phyloP scores from a whole-genome alignment of 148 eudicot species.

The Chenopodium berlandieri region DNA sequence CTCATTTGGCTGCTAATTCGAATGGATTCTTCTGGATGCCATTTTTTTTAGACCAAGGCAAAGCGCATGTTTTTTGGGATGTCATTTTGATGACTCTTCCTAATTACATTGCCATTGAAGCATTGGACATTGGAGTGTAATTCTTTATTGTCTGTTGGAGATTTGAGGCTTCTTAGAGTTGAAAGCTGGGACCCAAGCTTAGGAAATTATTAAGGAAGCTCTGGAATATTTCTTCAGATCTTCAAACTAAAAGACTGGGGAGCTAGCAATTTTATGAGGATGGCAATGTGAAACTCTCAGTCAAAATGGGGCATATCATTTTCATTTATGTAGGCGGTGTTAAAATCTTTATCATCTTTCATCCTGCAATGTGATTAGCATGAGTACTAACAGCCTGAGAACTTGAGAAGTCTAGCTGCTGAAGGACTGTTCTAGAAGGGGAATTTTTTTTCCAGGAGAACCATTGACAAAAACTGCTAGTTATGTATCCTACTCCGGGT shows the following conservation, averaged over 20 bases:
- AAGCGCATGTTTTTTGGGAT: neutral
- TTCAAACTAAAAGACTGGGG: neutral
- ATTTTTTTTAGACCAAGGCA: neutral
- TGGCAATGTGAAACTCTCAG: neutral
- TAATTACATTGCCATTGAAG: neutral
- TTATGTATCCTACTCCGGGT: too few relatives aligned
- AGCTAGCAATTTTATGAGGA: neutral
- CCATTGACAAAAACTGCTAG: neutral
- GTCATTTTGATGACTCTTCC: neutral
- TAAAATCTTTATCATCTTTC: neutral
- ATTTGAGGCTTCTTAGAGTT: neutral
- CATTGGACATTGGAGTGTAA: neutral
- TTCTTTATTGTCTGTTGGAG: neutral
- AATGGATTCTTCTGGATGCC: neutral
- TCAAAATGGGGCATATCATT: neutral
- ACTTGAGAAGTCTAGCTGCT: too few relatives aligned
- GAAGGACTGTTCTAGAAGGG: too few relatives aligned
- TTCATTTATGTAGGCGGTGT: too few relatives aligned
- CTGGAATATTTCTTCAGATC: neutral
- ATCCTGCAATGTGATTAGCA: neutral
- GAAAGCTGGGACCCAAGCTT: neutral
- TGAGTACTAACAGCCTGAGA: neutral
- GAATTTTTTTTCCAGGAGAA: neutral
- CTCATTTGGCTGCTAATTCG: neutral
- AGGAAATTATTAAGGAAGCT: neutral